A percentile compares a stretch with the other conserved stretches of the same genome.
These are phyloP conservation scores for Suillus subalutaceus DNA, from an alignment of 768 basidiomycete species.

Conservation along the genomic window DNA sequence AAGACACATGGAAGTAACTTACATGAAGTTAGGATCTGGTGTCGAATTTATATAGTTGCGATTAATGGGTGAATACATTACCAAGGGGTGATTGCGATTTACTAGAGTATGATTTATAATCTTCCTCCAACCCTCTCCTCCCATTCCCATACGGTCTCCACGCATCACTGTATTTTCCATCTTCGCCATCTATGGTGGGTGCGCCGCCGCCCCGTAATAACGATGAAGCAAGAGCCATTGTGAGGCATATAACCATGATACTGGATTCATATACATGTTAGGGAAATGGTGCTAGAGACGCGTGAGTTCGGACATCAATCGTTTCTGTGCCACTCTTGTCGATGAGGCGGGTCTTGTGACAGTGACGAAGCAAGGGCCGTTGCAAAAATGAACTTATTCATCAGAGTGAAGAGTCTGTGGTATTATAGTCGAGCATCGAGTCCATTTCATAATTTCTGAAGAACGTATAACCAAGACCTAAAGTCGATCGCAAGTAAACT, in stretches of 20 bases:
- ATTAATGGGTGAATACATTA: constrained; percentile 5
- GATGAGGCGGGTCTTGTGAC: constrained; percentile 37
- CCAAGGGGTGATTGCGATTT: not conserved
- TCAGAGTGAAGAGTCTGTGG: constrained; percentile 79
- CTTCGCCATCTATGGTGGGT: constrained; percentile 47
- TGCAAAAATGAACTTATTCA: constrained; percentile 70
- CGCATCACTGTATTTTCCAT: constrained; percentile 66
- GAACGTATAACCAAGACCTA: constrained; percentile 78
- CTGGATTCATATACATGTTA: constrained; percentile 42
- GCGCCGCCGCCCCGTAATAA: constrained; percentile 56
- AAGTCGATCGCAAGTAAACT: constrained; percentile 7
- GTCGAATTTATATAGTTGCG: not conserved
- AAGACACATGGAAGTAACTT: constrained; percentile 34
- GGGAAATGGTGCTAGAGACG: constrained; percentile 7
- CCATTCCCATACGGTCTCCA: constrained; percentile 85
- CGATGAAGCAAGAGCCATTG: constrained; percentile 83
- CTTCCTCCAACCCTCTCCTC: constrained; percentile 80
- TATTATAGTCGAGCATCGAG: constrained; percentile 90
- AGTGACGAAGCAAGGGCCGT: constrained; percentile 85
- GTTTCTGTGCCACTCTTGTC: constrained; percentile 46
- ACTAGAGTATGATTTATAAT: constrained; percentile 79
- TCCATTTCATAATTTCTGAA: constrained; percentile 92
- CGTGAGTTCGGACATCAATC: constrained; percentile 72
- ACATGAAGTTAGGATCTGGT: constrained; percentile 60
- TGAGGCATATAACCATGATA: constrained; percentile 88